phyloP scores from a whole-genome alignment of 139 green algal species.

The Bryopsis sp. region DNA sequence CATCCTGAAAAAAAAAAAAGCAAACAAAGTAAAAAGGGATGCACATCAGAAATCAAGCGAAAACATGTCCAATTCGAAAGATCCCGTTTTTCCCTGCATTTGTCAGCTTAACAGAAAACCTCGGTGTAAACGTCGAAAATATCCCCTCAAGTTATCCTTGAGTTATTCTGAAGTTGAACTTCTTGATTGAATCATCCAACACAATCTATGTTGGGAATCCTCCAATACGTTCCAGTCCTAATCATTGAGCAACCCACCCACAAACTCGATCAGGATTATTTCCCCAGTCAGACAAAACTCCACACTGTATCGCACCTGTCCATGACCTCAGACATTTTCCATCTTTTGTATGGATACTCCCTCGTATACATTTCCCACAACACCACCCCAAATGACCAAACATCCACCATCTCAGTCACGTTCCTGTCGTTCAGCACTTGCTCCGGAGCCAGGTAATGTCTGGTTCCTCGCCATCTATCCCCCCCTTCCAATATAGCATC shows the following conservation, averaged over 20 bases:
- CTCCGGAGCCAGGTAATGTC: neutral
- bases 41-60: too few relatives aligned
- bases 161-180: too few relatives aligned
- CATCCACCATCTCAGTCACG: slow-evolving; percentile 12
- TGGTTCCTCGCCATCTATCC: slow-evolving; percentile 7
- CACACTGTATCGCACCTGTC: too few relatives aligned
- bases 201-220: too few relatives aligned
- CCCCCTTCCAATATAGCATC: neutral
- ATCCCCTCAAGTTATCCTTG: too few relatives aligned
- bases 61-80: too few relatives aligned
- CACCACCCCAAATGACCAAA: slow-evolving; percentile 8
- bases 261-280: too few relatives aligned
- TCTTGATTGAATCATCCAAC: too few relatives aligned
- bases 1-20: neutral
- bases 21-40: neutral
- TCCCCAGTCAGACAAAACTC: too few relatives aligned
- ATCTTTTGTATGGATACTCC: neutral
- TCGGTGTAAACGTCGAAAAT: neutral
- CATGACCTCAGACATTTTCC: neutral
- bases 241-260: too few relatives aligned
- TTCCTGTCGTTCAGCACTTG: slow-evolving; percentile 3
- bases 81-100: too few relatives aligned
- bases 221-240: too few relatives aligned
- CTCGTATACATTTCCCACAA: slow-evolving; percentile 7
- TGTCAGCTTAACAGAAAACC: neutral